These are phyloP conservation scores for Elsinoe australis DNA, from an alignment of 2,329 filamentous ascomycete genomes.

Conservation along the genomic window DNA sequence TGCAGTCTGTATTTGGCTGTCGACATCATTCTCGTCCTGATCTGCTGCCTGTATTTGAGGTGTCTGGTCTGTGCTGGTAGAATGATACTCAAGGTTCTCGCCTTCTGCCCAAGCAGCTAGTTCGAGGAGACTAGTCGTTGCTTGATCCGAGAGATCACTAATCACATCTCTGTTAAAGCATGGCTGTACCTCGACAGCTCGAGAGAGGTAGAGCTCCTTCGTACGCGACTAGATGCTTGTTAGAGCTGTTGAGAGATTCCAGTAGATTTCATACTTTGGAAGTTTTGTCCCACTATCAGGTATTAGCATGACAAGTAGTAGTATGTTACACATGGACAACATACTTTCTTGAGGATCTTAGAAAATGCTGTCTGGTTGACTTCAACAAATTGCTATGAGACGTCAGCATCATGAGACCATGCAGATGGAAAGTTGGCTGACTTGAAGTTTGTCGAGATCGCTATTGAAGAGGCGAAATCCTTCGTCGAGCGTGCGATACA, in stretches of 20 bases:
- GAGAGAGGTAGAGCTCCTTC: constrained; percentile 91
- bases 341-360: constrained; percentile 92
- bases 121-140: constrained; percentile 90
- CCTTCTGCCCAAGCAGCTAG: constrained; percentile 96
- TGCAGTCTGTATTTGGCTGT: constrained; percentile 79
- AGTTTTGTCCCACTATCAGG: constrained; percentile 83
- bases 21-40: constrained; percentile 82
- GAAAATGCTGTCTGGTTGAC: constrained; percentile 97
- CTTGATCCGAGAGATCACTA: constrained; percentile 91
- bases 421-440: constrained; percentile 28
- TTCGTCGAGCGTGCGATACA: constrained; percentile 91
- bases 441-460: constrained; percentile 87
- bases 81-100: constrained; percentile 68
- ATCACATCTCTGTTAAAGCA: constrained; percentile 98
- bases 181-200: constrained; percentile 93
- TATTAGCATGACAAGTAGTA: constrained; percentile 32
- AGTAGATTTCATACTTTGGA: constrained; percentile 59
- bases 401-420: constrained; percentile 16
- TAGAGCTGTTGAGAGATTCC: constrained; percentile 20
- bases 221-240: constrained; percentile 64
- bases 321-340: constrained; percentile 20
- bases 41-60: constrained; percentile 34
- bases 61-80: constrained; percentile 28
- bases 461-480: constrained; percentile 96
- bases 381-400: constrained; percentile 79